Conservation (phyloP, 306 rosid species). For the Clitoria ternatea region DNA sequence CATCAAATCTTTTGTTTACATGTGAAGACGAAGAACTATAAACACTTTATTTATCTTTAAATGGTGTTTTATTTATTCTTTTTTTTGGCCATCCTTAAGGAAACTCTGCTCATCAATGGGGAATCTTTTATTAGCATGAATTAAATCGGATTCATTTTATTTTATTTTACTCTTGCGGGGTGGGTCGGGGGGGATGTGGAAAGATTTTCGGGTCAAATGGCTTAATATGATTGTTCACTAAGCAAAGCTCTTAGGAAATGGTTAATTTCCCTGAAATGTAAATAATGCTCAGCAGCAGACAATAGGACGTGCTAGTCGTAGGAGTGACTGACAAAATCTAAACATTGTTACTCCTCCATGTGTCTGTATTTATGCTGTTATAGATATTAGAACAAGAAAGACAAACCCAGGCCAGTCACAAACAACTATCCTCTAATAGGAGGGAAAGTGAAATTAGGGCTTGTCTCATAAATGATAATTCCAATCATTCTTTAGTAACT, state of each 20-base stretch:
- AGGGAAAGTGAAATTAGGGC: background rate
- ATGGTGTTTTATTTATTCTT: background rate
- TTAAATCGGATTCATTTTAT: background rate
- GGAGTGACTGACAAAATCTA: background rate
- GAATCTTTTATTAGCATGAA: background rate
- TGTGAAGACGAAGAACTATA: background rate
- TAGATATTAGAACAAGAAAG: background rate
- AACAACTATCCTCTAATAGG: background rate
- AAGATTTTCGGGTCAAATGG: background rate
- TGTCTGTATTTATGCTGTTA: background rate
- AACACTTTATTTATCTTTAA: background rate
- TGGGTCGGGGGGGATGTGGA: too few relatives aligned
- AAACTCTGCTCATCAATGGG: background rate
- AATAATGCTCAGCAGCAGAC: background rate
- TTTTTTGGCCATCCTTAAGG: slow-evolving; percentile 1
- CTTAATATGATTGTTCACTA: background rate
- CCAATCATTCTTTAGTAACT: background rate
- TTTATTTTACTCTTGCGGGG: background rate
- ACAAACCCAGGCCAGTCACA: background rate
- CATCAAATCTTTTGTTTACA: background rate
- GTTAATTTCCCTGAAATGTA: background rate
- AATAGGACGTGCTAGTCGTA: too few relatives aligned
- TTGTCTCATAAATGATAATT: background rate
- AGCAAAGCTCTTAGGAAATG: background rate
- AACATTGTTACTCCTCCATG: background rate